A percentile compares a stretch with the other conserved stretches of the same genome.
Conservation (phyloP, 2,329 filamentous ascomycete genomes). For the Pyrenophora teres region DNA sequence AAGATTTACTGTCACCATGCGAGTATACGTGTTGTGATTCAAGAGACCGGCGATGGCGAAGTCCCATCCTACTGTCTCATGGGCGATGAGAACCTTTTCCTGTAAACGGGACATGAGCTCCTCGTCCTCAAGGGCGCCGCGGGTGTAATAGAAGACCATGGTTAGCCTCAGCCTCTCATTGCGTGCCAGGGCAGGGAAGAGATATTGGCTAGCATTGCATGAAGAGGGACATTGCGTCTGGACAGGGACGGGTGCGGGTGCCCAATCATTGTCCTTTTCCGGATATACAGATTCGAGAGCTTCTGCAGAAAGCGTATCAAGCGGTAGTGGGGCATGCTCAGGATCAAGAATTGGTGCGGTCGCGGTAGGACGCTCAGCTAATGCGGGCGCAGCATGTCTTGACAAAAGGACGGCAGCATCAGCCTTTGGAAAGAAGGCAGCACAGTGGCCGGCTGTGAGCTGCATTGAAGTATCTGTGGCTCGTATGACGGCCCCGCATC, state of each 20-base stretch:
- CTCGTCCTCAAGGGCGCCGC: constrained; percentile 46
- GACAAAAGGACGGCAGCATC: constrained; percentile 32
- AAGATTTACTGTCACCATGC: constrained; percentile 51
- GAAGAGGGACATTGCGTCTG: constrained; percentile 14
- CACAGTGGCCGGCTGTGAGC: constrained; percentile 9
- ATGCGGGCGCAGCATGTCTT: constrained; percentile 21
- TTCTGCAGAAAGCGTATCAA: constrained; percentile 23
- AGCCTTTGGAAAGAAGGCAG: constrained; percentile 35
- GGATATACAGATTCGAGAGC: constrained; percentile 26
- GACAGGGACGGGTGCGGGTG: constrained; percentile 23
- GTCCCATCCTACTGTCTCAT: constrained; percentile 53
- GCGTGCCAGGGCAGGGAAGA: constrained; percentile 43
- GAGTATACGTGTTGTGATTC: constrained; percentile 51
- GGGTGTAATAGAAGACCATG: constrained; percentile 54
- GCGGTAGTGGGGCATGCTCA: constrained; percentile 23
- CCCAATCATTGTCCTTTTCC: constrained; percentile 15
- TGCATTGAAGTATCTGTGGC: constrained; percentile 16
- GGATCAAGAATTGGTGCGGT: constrained; percentile 31
- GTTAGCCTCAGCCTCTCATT: constrained; percentile 48
- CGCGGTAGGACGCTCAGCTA: constrained; percentile 23
- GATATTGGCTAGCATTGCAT: constrained; percentile 33
- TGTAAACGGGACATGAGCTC: constrained; percentile 51
- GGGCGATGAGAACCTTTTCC: constrained; percentile 50
- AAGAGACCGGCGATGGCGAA: constrained; percentile 54
- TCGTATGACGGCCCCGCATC: constrained; percentile 1